A percentile compares a stretch with the other conserved stretches of the same genome.
Conservation (phyloP, 108 stramenopile species). For the Epithemia pelagica region DNA sequence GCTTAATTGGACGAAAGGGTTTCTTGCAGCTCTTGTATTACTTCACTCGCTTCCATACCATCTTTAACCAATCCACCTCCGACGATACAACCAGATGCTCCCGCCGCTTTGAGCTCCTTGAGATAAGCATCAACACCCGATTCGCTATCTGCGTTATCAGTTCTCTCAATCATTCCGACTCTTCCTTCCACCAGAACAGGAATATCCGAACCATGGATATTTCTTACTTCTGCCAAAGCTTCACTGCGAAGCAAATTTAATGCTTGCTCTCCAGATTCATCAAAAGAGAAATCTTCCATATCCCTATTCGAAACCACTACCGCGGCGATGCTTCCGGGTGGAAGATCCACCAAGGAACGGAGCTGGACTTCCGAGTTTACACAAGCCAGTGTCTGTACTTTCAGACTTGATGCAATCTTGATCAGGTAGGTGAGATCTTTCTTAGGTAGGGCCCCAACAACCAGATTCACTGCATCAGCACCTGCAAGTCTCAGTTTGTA, state of each 20-base stretch:
- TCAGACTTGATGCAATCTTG: slow-evolving; percentile 68
- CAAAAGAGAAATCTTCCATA: slow-evolving; percentile 71
- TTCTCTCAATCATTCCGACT: slow-evolving; percentile 48
- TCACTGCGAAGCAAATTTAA: slow-evolving; percentile 56
- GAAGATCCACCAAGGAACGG: slow-evolving; percentile 20
- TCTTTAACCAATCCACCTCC: slow-evolving; percentile 53
- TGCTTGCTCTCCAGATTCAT: slow-evolving; percentile 66
- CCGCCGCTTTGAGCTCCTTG: slow-evolving; percentile 50
- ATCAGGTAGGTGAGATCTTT: slow-evolving; percentile 79
- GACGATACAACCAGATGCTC: slow-evolving; percentile 69
- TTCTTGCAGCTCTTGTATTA: background rate
- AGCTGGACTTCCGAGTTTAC: slow-evolving; percentile 70
- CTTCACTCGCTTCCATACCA: slow-evolving; percentile 2
- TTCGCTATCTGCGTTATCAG: slow-evolving; percentile 15
- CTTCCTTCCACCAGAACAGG: slow-evolving; percentile 71
- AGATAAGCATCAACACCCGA: slow-evolving; percentile 30
- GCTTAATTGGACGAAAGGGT: too few species aligned
- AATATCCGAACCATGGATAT: slow-evolving; percentile 46
- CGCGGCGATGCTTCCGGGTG: slow-evolving; percentile 41
- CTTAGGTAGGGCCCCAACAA: slow-evolving; percentile 56
- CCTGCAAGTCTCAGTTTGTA: slow-evolving; percentile 81
- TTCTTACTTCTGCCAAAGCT: slow-evolving; percentile 37
- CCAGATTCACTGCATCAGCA: slow-evolving; percentile 76
- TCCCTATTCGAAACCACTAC: slow-evolving; percentile 69
- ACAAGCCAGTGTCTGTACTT: slow-evolving; percentile 52